phyloP scores from a whole-genome alignment of 2,329 filamentous ascomycete species.

The Sporothrix phasma region DNA sequence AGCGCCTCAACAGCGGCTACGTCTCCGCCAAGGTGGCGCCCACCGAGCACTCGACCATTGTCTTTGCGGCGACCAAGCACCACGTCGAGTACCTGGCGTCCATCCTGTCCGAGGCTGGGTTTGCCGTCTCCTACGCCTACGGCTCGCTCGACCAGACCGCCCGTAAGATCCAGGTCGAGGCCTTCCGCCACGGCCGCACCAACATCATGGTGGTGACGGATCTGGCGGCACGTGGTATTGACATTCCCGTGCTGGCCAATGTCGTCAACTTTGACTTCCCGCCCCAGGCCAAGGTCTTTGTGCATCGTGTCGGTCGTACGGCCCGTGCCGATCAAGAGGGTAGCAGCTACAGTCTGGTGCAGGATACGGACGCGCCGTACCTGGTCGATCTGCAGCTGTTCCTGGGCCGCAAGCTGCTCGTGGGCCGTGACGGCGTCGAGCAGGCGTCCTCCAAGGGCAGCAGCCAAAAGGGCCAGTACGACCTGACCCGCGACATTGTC shows the following conservation, averaged over 20 bases:
- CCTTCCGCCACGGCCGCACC: slow-evolving; percentile 73
- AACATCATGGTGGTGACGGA: slow-evolving; percentile 95
- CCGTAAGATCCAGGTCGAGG: slow-evolving; percentile 81
- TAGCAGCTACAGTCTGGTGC: slow-evolving; percentile 90
- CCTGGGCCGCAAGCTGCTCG: slow-evolving; percentile 69
- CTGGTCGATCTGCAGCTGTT: slow-evolving; percentile 91
- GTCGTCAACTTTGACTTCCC: slow-evolving; percentile 99
- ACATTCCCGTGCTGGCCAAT: slow-evolving; percentile 91
- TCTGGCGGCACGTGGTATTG: slow-evolving; percentile 91
- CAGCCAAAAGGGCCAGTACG: slow-evolving; percentile 43
- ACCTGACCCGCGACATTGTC: slow-evolving; percentile 70
- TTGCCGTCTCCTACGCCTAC: slow-evolving; percentile 87
- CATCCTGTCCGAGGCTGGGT: slow-evolving; percentile 72
- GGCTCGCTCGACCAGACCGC: slow-evolving; percentile 91
- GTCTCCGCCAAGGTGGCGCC: slow-evolving; percentile 56
- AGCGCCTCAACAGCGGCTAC: slow-evolving; percentile 45
- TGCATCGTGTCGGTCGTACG: slow-evolving; percentile 91
- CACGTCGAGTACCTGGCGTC: slow-evolving; percentile 87
- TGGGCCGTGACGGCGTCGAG: slow-evolving; percentile 52
- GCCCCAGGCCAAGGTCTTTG: slow-evolving; percentile 90
- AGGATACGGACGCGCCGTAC: slow-evolving; percentile 82
- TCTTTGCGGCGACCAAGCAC: slow-evolving; percentile 93
- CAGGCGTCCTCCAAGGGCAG: background rate
- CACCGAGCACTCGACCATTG: slow-evolving; percentile 83
- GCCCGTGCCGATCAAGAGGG: slow-evolving; percentile 86